These are phyloP conservation scores for Lachnellula occidentalis DNA, from an alignment of 2,329 filamentous ascomycete genomes.

Conservation along the genomic window DNA sequence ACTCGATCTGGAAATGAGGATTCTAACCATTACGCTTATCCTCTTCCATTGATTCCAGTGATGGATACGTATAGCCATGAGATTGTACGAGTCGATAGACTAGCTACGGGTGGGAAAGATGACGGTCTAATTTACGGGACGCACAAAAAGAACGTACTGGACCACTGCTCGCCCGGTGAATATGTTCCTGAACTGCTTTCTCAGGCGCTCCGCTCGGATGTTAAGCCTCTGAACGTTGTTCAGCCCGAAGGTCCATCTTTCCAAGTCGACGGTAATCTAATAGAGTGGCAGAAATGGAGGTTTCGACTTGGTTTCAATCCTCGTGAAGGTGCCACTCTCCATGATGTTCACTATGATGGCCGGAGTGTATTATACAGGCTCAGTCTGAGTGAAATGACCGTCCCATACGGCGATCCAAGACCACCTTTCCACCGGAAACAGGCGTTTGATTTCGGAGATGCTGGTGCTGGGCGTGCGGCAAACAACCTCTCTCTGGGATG, in stretches of 20 bases:
- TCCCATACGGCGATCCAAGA: slow-evolving; percentile 57
- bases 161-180: slow-evolving; percentile 32
- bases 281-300: slow-evolving; percentile 51
- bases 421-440: slow-evolving; percentile 59
- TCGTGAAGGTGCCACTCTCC: slow-evolving; percentile 53
- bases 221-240: slow-evolving; percentile 55
- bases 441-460: slow-evolving; percentile 64
- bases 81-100: slow-evolving; percentile 44
- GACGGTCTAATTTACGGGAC: slow-evolving; percentile 40
- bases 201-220: slow-evolving; percentile 36
- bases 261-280: slow-evolving; percentile 38
- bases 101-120: slow-evolving; percentile 33
- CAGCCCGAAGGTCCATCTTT: slow-evolving; percentile 60
- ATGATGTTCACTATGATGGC: slow-evolving; percentile 55
- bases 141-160: slow-evolving; percentile 39
- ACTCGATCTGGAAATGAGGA: slow-evolving; percentile 19
- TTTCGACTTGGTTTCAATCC: slow-evolving; percentile 57
- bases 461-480: slow-evolving; percentile 55
- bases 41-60: slow-evolving; percentile 41
- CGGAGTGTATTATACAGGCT: slow-evolving; percentile 53
- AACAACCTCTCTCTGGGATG: slow-evolving; percentile 64
- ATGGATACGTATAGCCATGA: slow-evolving; percentile 43
- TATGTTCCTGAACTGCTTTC: slow-evolving; percentile 37
- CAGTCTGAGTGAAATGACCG: slow-evolving; percentile 54
- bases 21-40: slow-evolving; percentile 45